Evolutionary conservation across 164 flowering plant species (phyloP).

Genomic region (Umbilicus rupestris): DNA sequence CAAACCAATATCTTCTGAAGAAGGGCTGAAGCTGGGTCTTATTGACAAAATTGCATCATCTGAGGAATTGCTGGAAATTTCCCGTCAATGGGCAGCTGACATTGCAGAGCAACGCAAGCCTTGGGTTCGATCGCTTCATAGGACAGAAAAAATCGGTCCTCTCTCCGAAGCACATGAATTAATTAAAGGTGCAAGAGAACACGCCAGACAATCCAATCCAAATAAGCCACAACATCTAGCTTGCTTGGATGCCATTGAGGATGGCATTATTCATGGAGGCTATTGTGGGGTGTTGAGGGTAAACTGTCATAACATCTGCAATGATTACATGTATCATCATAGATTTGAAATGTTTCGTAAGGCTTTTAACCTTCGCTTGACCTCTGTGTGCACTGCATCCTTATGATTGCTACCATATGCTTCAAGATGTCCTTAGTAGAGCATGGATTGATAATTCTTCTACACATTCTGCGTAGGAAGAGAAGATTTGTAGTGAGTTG

Average conservation of each 20-base stretch:
- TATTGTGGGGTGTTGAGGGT: constrained; percentile 64
- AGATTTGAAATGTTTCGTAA: no score
- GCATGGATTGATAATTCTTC: constrained; percentile 6
- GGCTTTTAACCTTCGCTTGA: no score
- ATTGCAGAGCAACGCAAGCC: constrained; percentile 55
- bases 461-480: constrained; percentile 39
- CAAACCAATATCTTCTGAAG: constrained; percentile 58
- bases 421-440: not conserved
- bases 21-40: constrained; percentile 57
- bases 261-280: constrained; percentile 60
- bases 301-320: not conserved
- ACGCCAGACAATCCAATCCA: constrained; percentile 56
- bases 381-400: no score
- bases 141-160: constrained; percentile 65
- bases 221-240: constrained; percentile 66
- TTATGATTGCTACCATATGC: no score
- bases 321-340: not conserved
- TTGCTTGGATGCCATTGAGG: constrained; percentile 65
- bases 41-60: constrained; percentile 65
- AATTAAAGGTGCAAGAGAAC: constrained; percentile 61
- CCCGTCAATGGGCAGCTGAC: constrained; percentile 74
- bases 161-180: constrained; percentile 74
- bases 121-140: constrained; percentile 63
- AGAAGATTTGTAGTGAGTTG: constrained; percentile 36
- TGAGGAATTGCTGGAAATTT: constrained; percentile 40